Conservation (phyloP, 2,329 filamentous ascomycete species). For the Colletotrichum sp. region DNA sequence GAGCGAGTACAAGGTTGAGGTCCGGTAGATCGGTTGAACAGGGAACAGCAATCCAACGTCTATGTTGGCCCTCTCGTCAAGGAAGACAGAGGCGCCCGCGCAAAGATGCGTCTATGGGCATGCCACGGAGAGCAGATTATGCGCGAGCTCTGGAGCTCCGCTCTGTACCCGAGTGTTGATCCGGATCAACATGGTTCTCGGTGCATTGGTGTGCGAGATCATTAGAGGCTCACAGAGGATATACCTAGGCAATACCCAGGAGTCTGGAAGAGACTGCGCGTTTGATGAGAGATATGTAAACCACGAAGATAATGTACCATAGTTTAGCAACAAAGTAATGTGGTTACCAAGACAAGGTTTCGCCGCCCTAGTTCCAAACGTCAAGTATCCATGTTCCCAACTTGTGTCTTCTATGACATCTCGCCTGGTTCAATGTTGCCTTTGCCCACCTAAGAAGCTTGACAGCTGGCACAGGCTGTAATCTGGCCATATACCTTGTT, state of each 20-base stretch:
- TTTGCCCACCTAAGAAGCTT: neutral
- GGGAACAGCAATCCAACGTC: neutral
- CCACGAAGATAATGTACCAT: neutral
- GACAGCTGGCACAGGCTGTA: neutral
- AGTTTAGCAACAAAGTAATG: neutral
- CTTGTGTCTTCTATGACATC: neutral
- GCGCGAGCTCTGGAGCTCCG: neutral
- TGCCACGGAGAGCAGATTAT: neutral
- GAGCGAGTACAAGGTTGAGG: constrained; percentile 11
- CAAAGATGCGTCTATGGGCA: neutral
- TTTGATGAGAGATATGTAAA: neutral
- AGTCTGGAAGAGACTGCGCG: neutral
- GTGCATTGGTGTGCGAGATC: neutral
- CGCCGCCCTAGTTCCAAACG: neutral
- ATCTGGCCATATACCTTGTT: neutral
- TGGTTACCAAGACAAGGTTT: neutral
- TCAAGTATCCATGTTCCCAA: neutral
- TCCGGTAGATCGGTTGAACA: neutral
- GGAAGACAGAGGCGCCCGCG: neutral
- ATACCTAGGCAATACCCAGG: neutral
- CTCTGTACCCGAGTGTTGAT: neutral
- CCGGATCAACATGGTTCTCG: neutral
- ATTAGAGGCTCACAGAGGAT: neutral
- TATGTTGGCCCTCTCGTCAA: neutral
- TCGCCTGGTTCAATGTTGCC: neutral